Evolutionary conservation across 2,329 filamentous ascomycete species (phyloP), one percentile per base, ranked within the genome.

Genomic region (Claviceps humidiphila): DNA sequence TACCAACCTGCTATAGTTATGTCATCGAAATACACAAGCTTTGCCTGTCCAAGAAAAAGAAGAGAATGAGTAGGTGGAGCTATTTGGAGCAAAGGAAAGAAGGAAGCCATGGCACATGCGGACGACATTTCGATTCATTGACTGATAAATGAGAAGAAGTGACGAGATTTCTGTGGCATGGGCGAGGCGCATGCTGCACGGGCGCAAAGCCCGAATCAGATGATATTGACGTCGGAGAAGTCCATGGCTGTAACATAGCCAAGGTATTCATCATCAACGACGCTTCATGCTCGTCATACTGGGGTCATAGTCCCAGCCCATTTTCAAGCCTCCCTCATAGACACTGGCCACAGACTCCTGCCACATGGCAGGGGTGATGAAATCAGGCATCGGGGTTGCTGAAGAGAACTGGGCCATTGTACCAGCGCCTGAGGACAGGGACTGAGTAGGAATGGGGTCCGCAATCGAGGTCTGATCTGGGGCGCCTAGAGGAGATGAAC

Each of bases 351-450:
- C 82, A 13, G 80, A 83, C 61, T 85, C 80, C 63, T 84, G 82
- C 82, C 82, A 86, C 82, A 85, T 85, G 54, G 80, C 81, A 4
- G 82, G 81, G 9, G 81, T 85, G 56, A 86, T 77, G 62, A 84
- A 85, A 30, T 71, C 73, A 53, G 76, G 72, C 49, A 79, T 72
- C 2, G 77, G 70, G 7, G 76, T 71, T 30, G 73, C 68, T 26
- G 73, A 69, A 34, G 76, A 68, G 61, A 78, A 82, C 56, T 76
- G 69, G 2, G 73, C 66, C 47, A 78, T 66, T 41, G 72, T 67
- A 52, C 77, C 74, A 41, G 74, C 64, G 53, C 64, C 68, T 41
- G 68, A 61, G 11, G 73, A 71, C 42, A 77, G 58, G 56, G 71
- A 67, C 52, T 69, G 64, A 57, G 69, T 70, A 43, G 74, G 69